Conservation (phyloP, 805 yeast genomes). For the Wickerhamomyces canadensis region DNA sequence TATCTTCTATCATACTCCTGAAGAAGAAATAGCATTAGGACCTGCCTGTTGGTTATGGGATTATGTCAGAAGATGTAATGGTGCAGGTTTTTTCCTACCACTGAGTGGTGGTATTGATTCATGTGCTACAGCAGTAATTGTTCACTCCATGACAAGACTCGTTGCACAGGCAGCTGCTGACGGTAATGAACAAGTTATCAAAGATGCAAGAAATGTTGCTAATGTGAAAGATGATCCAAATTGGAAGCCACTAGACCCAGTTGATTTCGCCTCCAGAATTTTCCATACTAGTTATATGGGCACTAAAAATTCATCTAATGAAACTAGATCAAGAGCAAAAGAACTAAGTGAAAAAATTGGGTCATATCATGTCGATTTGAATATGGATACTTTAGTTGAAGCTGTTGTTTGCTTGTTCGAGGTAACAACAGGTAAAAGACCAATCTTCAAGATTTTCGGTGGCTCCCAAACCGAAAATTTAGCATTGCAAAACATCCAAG, state of each 20-base stretch:
- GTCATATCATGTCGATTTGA: constrained; percentile 84
- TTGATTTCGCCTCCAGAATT: constrained; percentile 66
- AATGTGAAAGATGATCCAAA: constrained; percentile 37
- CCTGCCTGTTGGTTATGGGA: constrained; percentile 99
- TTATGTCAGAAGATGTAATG: constrained; percentile 82
- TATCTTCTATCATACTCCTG: constrained; percentile 71
- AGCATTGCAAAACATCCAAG: constrained; percentile 95
- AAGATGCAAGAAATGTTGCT: constrained; percentile 67
- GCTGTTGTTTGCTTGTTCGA: constrained; percentile 75
- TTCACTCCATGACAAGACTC: constrained; percentile 87
- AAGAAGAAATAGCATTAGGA: constrained; percentile 95
- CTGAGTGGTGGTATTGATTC: constrained; percentile 97
- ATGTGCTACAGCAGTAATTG: constrained; percentile 94
- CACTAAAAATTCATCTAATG: constrained; percentile 83
- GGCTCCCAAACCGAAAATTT: constrained; percentile 88
- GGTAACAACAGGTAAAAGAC: constrained; percentile 84
- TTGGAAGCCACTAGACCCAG: constrained; percentile 71
- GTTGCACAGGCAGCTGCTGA: constrained; percentile 63
- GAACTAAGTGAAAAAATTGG: constrained; percentile 73
- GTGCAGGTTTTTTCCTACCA: constrained; percentile 90
- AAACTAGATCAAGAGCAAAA: constrained; percentile 79
- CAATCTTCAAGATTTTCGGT: constrained; percentile 87
- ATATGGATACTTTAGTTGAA: constrained; percentile 80
- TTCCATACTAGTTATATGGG: constrained; percentile 97
- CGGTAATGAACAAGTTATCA: constrained; percentile 73